Evolutionary conservation across 164 flowering plant genomes (phyloP).

Genomic region (Malania oleifera): DNA sequence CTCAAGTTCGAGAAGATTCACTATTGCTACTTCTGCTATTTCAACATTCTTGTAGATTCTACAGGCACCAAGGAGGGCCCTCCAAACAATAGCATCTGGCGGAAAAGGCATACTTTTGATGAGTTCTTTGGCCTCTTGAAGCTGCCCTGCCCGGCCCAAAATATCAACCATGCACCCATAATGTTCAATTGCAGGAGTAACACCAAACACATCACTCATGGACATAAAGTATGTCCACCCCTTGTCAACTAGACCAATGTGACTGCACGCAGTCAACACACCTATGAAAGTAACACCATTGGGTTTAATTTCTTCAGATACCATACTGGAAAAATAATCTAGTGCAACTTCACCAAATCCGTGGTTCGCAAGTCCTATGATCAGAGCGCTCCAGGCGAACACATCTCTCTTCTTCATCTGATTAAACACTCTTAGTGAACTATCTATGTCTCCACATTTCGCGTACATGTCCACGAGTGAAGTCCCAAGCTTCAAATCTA

Average conservation of each 20-base stretch:
- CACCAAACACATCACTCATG: constrained; percentile 22
- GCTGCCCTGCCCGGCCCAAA: constrained; percentile 27
- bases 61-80: constrained; percentile 34
- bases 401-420: constrained; percentile 25
- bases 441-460: constrained; percentile 33
- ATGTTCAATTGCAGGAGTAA: constrained; percentile 30
- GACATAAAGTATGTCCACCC: constrained; percentile 23
- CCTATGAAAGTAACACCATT: constrained; percentile 31
- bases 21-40: constrained; percentile 25
- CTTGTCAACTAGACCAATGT: constrained; percentile 26
- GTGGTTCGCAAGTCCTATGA: constrained; percentile 34
- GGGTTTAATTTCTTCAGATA: constrained; percentile 22
- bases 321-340: constrained; percentile 28
- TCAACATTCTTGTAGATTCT: constrained; percentile 25
- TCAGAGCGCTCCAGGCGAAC: constrained; percentile 29
- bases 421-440: constrained; percentile 21
- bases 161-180: constrained; percentile 40
- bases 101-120: constrained; percentile 26
- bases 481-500: constrained; percentile 35
- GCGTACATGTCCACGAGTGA: constrained; percentile 40
- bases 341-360: constrained; percentile 28
- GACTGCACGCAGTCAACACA: constrained; percentile 28
- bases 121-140: constrained; percentile 28
- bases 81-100: constrained; percentile 35
- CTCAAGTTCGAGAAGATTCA: constrained; percentile 28